phyloP scores from a whole-genome alignment of 2,329 filamentous ascomycete species.

The Verticillium tricorpus region DNA sequence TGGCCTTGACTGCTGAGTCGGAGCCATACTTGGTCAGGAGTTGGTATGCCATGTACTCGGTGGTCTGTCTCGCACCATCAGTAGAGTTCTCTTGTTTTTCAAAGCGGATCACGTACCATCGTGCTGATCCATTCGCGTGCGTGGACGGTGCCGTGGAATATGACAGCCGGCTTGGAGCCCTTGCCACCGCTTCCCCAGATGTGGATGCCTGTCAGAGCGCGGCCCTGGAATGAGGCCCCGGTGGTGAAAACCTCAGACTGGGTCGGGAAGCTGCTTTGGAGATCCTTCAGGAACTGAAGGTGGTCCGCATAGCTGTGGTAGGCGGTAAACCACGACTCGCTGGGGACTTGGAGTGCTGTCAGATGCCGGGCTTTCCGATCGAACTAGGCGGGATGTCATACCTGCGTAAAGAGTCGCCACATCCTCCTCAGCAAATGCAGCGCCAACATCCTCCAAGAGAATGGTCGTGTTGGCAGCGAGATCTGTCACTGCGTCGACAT shows the following conservation, averaged over 20 bases:
- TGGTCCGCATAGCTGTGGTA: conserved; percentile 50
- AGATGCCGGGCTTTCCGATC: conserved; percentile 5
- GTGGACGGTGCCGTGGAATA: conserved; percentile 47
- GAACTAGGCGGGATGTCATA: conserved; percentile 13
- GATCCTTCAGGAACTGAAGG: conserved; percentile 35
- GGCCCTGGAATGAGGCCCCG: conserved; percentile 39
- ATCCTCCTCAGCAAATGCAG: conserved; percentile 23
- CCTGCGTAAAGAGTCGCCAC: conserved; percentile 5
- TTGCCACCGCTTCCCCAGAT: conserved; percentile 36
- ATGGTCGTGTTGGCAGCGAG: conserved; percentile 17
- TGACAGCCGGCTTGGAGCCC: conserved; percentile 41
- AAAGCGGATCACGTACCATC: conserved; percentile 28
- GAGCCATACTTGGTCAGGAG: conserved; percentile 35
- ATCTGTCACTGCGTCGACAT: conserved; percentile 13
- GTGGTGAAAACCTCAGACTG: conserved; percentile 42
- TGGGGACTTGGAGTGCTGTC: conserved; percentile 17
- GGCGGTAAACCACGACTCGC: conserved; percentile 40
- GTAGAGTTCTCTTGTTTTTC: no score
- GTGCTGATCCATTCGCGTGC: conserved; percentile 50
- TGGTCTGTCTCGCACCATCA: conserved; percentile 13
- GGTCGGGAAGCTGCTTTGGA: conserved; percentile 34
- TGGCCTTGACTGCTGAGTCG: conserved; percentile 27
- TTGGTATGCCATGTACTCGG: conserved; percentile 42
- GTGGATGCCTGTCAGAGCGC: conserved; percentile 54
- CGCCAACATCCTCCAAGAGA: conserved; percentile 18